phyloP scores from a whole-genome alignment of 352 stramenopile species.

The Phytopythium ostracodes region DNA sequence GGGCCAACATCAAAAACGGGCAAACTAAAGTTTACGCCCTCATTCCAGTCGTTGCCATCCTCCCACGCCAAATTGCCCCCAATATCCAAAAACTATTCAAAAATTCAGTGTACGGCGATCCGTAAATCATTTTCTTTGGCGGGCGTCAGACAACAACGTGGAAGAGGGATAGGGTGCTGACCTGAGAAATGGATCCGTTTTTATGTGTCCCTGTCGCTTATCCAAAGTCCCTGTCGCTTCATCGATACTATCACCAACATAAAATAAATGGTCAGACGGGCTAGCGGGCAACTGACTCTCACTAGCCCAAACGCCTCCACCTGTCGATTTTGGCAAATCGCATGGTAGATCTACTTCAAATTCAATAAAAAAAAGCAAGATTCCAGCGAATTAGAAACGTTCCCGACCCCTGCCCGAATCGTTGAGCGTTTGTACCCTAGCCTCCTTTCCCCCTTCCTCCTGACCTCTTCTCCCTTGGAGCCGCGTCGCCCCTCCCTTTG shows the following conservation, averaged over 20 bases:
- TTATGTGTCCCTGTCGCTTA: conserved; percentile 34
- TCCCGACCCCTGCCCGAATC: background rate
- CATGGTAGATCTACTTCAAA: background rate
- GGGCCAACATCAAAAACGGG: background rate
- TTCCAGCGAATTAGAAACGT: background rate
- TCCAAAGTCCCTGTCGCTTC: conserved; percentile 18
- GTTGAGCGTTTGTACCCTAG: background rate
- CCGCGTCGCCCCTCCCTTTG: background rate
- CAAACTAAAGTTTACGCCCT: background rate
- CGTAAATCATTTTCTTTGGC: background rate
- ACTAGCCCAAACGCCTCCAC: background rate
- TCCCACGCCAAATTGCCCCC: background rate
- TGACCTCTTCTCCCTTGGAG: background rate
- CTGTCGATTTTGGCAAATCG: conserved; percentile 9
- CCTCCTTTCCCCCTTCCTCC: background rate
- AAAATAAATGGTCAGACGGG: conserved; percentile 1
- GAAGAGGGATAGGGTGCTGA: background rate
- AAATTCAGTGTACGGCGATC: background rate
- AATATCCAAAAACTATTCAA: background rate
- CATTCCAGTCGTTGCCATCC: background rate
- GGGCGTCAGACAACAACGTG: background rate
- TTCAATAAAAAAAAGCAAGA: background rate
- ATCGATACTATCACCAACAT: background rate
- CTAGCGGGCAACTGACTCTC: conserved; percentile 9
- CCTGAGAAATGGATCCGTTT: conserved; percentile 29